Evolutionary conservation across 768 basidiomycete genomes (phyloP), one percentile per base, ranked within the genome.

Genomic region (Bullera alba): DNA sequence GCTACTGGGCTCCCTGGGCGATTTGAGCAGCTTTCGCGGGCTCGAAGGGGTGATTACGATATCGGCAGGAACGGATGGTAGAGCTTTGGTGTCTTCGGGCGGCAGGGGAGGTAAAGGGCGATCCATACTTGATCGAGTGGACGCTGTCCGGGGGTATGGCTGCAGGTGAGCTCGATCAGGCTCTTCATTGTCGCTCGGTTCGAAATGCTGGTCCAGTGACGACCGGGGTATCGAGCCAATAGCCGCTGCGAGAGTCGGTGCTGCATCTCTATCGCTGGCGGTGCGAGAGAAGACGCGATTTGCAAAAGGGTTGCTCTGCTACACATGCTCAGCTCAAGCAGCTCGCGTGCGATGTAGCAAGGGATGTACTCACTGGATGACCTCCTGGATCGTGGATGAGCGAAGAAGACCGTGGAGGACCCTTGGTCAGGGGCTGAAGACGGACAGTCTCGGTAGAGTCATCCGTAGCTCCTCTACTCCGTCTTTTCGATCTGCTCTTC

Each of bases 21-120:
- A 8, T 39, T 39, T 39, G 8, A 14, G 37, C n/a, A 39, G 37
- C 19, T 63, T 61, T 17, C 50, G 44, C 2, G 68, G 68, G 44
- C 65, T 67, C 17, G 59, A 64, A 8, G 69, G 69, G 3, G 65
- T 70, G 30, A 70, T 56, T 42, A 66, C 59, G 37, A 70, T 67
- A 21, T 49, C 60, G 6, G 32, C 23, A 5, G 59, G 59, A 10
- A 57, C n/a, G 3, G 30, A 42, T 14, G 53, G 53, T 2, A 23
- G 36, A 14, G 25, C 35, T 23, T 26, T 21, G 21, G 36, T 3
- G 39, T 12, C 12, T 23, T 30, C n/a, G n/a, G n/a, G 10, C 23
- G 42, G 45, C 15, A 46, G 26, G 16, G 45, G 45, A n/a, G 45
- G 45, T 32, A 50, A 42, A 2, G 53, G 47, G n/a, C 47, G 41